Base-by-base conservation (phyloP, 768 basidiomycete species). In the Trametes coccinea region DNA sequence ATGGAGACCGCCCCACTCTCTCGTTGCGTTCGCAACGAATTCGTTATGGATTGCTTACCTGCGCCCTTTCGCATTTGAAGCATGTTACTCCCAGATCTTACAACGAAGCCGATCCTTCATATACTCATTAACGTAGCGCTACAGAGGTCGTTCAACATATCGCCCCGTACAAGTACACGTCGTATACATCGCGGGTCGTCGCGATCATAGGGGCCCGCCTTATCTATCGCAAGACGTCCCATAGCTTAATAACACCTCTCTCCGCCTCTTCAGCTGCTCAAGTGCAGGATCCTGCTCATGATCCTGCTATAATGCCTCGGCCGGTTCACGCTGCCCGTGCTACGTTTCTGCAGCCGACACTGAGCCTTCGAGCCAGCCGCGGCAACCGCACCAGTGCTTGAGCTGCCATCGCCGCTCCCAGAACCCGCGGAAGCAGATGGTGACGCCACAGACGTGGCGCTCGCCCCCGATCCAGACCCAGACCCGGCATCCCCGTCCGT, bases 261-360 rank as follows among this genome's bases (percentile, higher is more conserved):
- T 16, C 45, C 13, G 14, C 8, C 6, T 37, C 6, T 37, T 5
- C 29, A 51, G 34, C 54, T 40, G 52, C 56, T 59, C 40, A 40
- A 11, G 59, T 66, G 67, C 48, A 66, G 53, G 14, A 66, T 51
- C 29, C 65, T 59, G n/a, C 62, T 59, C 59, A 62, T 51, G 52
- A 67, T 56, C 30, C 66, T 61, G 53, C 55, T 64, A 55, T 61
- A 55, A 33, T 70, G 69, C 31, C 60, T 50, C 41, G 57, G 63
- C 51, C 43, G 22, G 45, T 49, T 41, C 43, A 44, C 41, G 44
- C 11, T 45, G 39, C 41, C 27, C 22, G 29, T 17, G 16, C 59
- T 44, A 9, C 48, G 27, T 56, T 37, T 54, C 57, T 63, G 62
- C 40, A 67, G 64, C 33, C 45, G 49, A 45, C 69, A 70, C 33